Conservation (phyloP, 225 moss, liverwort and hornwort species). For the Pleurozium schreberi region DNA sequence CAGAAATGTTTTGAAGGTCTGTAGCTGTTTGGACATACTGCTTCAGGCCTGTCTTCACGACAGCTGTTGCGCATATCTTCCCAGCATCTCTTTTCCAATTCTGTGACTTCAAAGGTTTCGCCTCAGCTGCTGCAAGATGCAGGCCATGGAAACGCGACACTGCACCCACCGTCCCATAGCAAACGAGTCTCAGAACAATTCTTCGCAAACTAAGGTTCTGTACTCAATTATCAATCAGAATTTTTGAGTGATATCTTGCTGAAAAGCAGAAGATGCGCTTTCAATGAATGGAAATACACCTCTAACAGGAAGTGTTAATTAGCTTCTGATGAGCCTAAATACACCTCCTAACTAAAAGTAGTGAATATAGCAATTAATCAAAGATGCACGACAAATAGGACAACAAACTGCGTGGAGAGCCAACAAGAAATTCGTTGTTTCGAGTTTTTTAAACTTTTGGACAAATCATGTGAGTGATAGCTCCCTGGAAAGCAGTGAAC, state of each 20-base stretch:
- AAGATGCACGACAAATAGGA: background rate
- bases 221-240: background rate
- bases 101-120: constrained; percentile 7
- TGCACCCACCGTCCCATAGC: constrained; percentile 1
- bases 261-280: background rate
- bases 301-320: background rate
- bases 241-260: background rate
- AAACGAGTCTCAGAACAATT: background rate
- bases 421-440: background rate
- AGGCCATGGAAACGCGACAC: constrained; percentile 29
- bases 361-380: background rate
- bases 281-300: background rate
- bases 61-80: constrained; percentile 32
- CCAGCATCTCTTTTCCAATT: constrained; percentile 6
- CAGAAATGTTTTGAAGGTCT: background rate
- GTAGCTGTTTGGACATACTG: constrained; percentile 15
- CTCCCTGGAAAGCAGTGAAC: background rate
- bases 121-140: constrained; percentile 6
- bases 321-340: background rate
- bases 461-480: background rate
- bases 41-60: constrained; percentile 8
- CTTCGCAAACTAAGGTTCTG: background rate
- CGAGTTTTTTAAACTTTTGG: too few species aligned
- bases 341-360: background rate
- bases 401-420: background rate